A percentile compares a stretch with the other conserved stretches of the same genome.
These are phyloP conservation scores for Xylariaceae sp. DNA, from an alignment of 2,329 filamentous ascomycete genomes.

Conservation along the genomic window DNA sequence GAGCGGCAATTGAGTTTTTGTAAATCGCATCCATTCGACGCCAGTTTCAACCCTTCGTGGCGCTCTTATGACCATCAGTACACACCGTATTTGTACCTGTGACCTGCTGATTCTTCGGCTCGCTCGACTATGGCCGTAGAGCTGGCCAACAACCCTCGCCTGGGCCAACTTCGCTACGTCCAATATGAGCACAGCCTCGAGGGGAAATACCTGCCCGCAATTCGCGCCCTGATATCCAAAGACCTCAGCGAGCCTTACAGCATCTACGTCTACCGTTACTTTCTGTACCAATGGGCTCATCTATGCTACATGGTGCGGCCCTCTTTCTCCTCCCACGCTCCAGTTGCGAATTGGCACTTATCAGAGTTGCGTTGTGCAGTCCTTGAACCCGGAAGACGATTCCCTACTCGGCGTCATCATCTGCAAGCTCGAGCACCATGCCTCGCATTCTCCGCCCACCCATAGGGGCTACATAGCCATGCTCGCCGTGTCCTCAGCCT, in stretches of 20 bases:
- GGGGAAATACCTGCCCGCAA: slow-evolving; percentile 70
- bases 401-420: slow-evolving; percentile 85
- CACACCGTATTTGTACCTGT: no score
- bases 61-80: no score
- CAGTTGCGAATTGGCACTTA: slow-evolving; percentile 13
- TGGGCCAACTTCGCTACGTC: slow-evolving; percentile 52
- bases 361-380: slow-evolving; percentile 36
- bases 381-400: slow-evolving; percentile 54
- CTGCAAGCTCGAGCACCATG: slow-evolving; percentile 88
- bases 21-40: no score
- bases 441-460: slow-evolving; percentile 69
- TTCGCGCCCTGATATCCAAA: slow-evolving; percentile 89
- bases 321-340: slow-evolving; percentile 3
- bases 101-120: not conserved
- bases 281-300: slow-evolving; percentile 95
- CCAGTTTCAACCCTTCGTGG: no score
- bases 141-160: slow-evolving; percentile 30
- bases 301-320: slow-evolving; percentile 83
- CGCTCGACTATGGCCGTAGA: slow-evolving; percentile 31
- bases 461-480: slow-evolving; percentile 96
- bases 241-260: slow-evolving; percentile 98
- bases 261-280: slow-evolving; percentile 98
- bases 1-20: no score
- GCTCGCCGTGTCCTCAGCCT: slow-evolving; percentile 81
- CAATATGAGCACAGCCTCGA: slow-evolving; percentile 61